Evolutionary conservation across 495 filamentous ascomycete genomes (phyloP).

Genomic region (Trichoderma asperelloides): DNA sequence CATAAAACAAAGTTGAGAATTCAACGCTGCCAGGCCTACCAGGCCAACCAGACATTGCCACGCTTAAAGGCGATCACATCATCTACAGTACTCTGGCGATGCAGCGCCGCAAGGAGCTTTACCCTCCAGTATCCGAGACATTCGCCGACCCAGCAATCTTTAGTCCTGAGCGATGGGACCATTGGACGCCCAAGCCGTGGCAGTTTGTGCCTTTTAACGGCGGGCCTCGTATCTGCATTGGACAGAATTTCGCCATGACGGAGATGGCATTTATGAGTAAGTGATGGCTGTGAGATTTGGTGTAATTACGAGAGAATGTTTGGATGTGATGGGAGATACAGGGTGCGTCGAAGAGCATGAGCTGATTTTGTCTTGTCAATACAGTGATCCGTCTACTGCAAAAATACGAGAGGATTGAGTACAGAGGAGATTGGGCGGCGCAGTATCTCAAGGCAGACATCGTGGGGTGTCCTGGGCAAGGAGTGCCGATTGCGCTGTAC

Average conservation of each 20-base stretch:
- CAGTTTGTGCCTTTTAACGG: conserved; percentile 52
- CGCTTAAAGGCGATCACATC: conserved; percentile 31
- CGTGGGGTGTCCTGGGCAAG: conserved; percentile 29
- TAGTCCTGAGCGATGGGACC: conserved; percentile 48
- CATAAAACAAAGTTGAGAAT: conserved; percentile 24
- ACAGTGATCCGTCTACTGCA: conserved; percentile 50
- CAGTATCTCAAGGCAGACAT: conserved; percentile 32
- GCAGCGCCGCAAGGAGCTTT: conserved; percentile 46
- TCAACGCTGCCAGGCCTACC: conserved; percentile 16
- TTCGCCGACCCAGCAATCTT: conserved; percentile 43
- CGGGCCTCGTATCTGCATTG: conserved; percentile 45
- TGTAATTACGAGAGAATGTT: neutral
- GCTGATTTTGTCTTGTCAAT: neutral
- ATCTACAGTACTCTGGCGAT: conserved; percentile 38
- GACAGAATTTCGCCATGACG: conserved; percentile 48
- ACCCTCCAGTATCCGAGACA: conserved; percentile 26
- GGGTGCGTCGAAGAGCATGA: neutral
- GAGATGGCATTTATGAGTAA: conserved; percentile 39
- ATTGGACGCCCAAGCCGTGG: conserved; percentile 49
- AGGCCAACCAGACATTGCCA: conserved; percentile 22
- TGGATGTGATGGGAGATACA: neutral
- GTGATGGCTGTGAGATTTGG: conserved; percentile 15
- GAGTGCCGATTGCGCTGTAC: conserved; percentile 27
- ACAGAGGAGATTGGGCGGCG: conserved; percentile 32
- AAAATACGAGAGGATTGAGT: conserved; percentile 46